These are phyloP conservation scores for Salvia sclarea DNA, from an alignment of 305 asterid species.

Conservation along the genomic window DNA sequence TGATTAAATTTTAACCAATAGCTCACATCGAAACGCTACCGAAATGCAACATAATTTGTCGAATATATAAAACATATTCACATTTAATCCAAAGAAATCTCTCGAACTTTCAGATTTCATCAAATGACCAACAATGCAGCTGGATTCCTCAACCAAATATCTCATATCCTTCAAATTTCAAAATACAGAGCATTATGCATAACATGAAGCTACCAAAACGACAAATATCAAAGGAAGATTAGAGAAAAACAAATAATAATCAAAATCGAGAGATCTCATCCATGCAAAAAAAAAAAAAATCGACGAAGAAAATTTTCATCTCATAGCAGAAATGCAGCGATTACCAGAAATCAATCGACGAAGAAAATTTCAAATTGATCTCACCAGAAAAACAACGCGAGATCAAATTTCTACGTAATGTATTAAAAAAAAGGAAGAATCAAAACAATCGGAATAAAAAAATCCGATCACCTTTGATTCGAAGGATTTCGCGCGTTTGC, in stretches of 20 bases:
- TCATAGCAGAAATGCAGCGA: background rate
- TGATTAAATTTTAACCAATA: background rate
- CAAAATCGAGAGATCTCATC: constrained; percentile 11
- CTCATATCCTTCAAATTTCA: background rate
- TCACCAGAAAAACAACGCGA: constrained; percentile 1
- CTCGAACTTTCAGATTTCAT: background rate
- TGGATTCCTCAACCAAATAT: background rate
- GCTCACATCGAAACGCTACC: background rate
- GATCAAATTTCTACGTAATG: background rate
- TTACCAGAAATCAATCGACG: constrained; percentile 1
- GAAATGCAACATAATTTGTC: background rate
- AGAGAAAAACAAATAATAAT: background rate
- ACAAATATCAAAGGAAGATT: background rate
- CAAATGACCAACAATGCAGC: background rate
- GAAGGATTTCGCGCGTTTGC: background rate
- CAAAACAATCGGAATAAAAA: background rate
- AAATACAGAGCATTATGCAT: background rate
- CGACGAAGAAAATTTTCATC: no score
- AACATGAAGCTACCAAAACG: background rate
- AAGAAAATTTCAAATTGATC: background rate
- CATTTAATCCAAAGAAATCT: background rate
- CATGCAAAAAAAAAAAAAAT: background rate
- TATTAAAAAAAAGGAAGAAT: background rate
- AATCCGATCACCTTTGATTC: constrained; percentile 15
- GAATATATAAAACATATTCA: background rate